Percentiles rank a stretch among this genome's conserved stretches.
These are phyloP conservation scores for Diplosphaera chodatii DNA, from an alignment of 139 green algal species.

Conservation along the genomic window DNA sequence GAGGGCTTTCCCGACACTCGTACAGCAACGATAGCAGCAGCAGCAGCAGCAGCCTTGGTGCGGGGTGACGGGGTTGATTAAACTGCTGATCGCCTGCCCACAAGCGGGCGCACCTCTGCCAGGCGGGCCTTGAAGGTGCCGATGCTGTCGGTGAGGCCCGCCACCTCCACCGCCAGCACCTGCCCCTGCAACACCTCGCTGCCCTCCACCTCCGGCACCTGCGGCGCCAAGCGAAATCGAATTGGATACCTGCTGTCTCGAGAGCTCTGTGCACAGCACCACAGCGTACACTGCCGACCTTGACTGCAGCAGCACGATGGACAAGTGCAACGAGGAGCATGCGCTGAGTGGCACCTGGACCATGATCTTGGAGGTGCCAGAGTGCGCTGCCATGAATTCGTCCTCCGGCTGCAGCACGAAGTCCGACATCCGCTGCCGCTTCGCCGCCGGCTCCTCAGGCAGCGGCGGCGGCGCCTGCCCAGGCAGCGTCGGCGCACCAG, in stretches of 20 bases:
- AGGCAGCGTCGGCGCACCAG: slow-evolving; percentile 17
- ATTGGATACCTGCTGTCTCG: no score
- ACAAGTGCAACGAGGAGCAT: no score
- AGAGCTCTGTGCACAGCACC: no score
- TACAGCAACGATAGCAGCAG: no score
- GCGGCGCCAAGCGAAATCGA: no score
- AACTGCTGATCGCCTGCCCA: no score
- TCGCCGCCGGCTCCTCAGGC: slow-evolving; percentile 45
- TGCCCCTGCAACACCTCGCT: slow-evolving; percentile 67
- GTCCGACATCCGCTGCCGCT: slow-evolving; percentile 40
- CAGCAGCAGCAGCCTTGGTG: no score
- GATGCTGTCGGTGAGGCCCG: slow-evolving; percentile 41
- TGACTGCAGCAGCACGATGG: no score
- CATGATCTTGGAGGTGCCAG: slow-evolving; percentile 21
- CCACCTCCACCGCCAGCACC: slow-evolving; percentile 72
- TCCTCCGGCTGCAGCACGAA: slow-evolving; percentile 75
- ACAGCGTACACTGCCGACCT: no score
- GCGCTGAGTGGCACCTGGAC: slow-evolving; percentile 11
- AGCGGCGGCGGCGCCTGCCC: slow-evolving; percentile 33
- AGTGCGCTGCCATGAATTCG: slow-evolving; percentile 60
- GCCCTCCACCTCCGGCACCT: slow-evolving; percentile 48
- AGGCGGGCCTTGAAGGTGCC: slow-evolving; percentile 63
- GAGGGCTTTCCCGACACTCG: no score
- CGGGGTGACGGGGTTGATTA: no score
- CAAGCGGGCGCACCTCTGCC: slow-evolving; percentile 27